Base-by-base conservation (phyloP, 768 basidiomycete genomes). In the Kwoniella sp. region DNA sequence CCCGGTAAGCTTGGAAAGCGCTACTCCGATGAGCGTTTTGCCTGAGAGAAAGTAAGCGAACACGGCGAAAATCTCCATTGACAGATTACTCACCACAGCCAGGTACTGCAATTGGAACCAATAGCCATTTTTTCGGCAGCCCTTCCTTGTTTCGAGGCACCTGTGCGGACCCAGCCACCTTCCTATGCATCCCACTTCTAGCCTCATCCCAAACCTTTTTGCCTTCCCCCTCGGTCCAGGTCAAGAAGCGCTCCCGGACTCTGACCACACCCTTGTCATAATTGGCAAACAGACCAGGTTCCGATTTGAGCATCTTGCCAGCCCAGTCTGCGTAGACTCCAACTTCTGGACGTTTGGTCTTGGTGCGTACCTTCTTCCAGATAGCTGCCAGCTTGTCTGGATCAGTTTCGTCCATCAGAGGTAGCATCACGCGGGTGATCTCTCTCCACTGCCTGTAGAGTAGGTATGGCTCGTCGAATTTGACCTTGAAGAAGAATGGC, bases 361-460 rank as follows among this genome's bases (percentile, higher is more conserved):
- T 88, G 36, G 78, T 82, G 1, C 84, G 80, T 9, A 88, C 71
- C 34, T 75, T 75, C 5, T 67, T 61, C 58, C 60, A 63, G 0
- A 68, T 44, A 3, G 31, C 33, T 29, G 50, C 43, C 33, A 59
- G 42, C 31, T 63, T 47, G 17, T 25, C 61, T 33, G 44, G 49
- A 42, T 44, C 58, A 32, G 22, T 44, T 17, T 34, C 50, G 20
- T 53, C 50, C 41, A 62, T 50, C 11, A 73, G 46, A 1, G 71
- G 67, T 15, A 91, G 77, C n/a, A 93, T 77, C 10, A 71, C 74
- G 70, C 88, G 88, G 5, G 95, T 96, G 46, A 92, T 79, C 75
- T 98, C 93, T 49, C 93, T 81, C 90, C 91, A 98, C 70, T 92
- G 88, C 49, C 95, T 85, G 76, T 95, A 98, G 84, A 93, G 92